phyloP scores from a whole-genome alignment of 2,329 filamentous ascomycete genomes.

The Cercospora citrullina region DNA sequence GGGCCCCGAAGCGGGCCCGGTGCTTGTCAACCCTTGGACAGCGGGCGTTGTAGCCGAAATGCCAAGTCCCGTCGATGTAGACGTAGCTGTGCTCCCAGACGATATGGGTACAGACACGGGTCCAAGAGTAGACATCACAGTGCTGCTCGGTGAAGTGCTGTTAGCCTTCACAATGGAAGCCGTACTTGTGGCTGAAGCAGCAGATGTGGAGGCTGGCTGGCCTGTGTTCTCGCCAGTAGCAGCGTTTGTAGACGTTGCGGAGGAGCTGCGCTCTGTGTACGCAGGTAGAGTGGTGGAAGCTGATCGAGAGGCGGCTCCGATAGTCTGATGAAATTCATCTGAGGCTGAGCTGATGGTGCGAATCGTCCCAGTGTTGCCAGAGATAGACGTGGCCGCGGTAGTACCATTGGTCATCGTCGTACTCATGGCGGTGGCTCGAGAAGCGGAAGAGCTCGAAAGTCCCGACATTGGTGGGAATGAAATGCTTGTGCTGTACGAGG shows the following conservation, averaged over 20 bases:
- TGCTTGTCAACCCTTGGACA: not conserved
- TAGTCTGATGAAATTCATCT: constrained; percentile 1
- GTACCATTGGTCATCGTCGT: not conserved
- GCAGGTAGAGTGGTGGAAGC: not conserved
- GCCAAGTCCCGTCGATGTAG: not conserved
- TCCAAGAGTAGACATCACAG: not conserved
- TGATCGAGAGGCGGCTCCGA: not conserved
- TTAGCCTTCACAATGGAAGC: not conserved
- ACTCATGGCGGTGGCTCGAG: not conserved
- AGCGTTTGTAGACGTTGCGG: not conserved
- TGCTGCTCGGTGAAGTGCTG: not conserved
- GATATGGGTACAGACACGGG: not conserved
- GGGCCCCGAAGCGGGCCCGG: not conserved
- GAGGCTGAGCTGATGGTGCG: not conserved
- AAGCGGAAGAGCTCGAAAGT: not conserved
- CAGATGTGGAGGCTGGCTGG: not conserved
- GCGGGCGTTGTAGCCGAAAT: not conserved
- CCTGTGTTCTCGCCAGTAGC: not conserved
- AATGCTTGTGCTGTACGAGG: constrained; percentile 19
- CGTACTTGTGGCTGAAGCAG: not conserved
- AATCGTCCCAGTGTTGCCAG: not conserved
- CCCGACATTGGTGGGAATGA: not conserved
- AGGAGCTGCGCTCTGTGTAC: not conserved
- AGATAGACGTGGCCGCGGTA: not conserved
- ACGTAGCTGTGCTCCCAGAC: not conserved